Conservation (phyloP, 805 yeast species). For the Lachancea nothofagi region DNA sequence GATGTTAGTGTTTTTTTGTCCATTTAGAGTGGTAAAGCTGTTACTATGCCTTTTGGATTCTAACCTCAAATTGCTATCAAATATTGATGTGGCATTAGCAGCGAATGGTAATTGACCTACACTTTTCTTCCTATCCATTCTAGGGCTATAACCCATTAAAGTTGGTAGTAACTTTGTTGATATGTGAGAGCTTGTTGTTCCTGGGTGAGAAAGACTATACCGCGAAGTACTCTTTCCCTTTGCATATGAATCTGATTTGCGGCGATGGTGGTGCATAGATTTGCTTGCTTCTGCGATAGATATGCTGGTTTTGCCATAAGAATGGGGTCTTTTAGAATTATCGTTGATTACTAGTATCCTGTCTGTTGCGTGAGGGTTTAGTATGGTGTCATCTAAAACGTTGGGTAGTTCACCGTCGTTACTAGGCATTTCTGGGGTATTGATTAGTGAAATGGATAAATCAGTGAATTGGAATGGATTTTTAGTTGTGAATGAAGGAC, state of each 20-base stretch:
- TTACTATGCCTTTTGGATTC: slow-evolving; percentile 7
- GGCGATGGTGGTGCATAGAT: slow-evolving; percentile 9
- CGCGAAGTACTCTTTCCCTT: slow-evolving; percentile 5
- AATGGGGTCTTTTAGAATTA: slow-evolving; percentile 7
- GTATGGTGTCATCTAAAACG: slow-evolving; percentile 28
- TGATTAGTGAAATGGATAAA: slow-evolving; percentile 20
- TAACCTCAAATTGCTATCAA: not conserved
- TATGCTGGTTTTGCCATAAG: slow-evolving; percentile 9
- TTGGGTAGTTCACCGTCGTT: slow-evolving; percentile 12
- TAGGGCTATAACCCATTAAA: slow-evolving; percentile 14
- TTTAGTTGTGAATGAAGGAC: slow-evolving; percentile 23
- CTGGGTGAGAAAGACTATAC: slow-evolving; percentile 7
- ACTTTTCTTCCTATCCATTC: slow-evolving; percentile 17
- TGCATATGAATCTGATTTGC: slow-evolving; percentile 13
- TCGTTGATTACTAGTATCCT: slow-evolving; percentile 12
- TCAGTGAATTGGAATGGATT: slow-evolving; percentile 30
- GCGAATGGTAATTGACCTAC: slow-evolving; percentile 17
- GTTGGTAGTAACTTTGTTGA: slow-evolving; percentile 10
- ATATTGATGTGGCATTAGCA: not conserved
- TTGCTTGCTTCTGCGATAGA: slow-evolving; percentile 8
- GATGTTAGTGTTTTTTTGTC: not conserved
- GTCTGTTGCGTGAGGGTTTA: slow-evolving; percentile 21
- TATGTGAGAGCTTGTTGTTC: slow-evolving; percentile 8
- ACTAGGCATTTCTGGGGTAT: slow-evolving; percentile 13
- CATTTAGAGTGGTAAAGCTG: slow-evolving; percentile 8